Evolutionary conservation across 179 eudicot genomes (phyloP).

Genomic region (Beta lomatogona): DNA sequence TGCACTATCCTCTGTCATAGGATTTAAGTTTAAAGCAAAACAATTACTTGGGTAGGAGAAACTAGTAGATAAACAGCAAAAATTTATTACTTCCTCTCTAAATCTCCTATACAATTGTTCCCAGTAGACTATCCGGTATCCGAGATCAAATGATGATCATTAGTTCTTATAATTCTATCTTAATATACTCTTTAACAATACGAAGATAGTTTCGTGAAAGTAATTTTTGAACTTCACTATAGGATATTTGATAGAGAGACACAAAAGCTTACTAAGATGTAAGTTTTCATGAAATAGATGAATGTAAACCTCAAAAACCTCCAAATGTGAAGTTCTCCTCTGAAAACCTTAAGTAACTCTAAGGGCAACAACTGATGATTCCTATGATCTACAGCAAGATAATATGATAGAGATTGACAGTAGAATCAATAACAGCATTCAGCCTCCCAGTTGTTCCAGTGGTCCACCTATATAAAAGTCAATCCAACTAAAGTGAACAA

Average conservation of each 20-base stretch:
- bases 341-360: no score
- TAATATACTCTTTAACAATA: neutral
- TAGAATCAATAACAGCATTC: neutral
- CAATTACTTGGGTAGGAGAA: neutral
- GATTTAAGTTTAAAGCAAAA: neutral
- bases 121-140: neutral
- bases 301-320: neutral
- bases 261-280: neutral
- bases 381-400: neutral
- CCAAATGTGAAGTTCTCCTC: no score
- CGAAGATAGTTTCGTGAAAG: neutral
- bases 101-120: neutral
- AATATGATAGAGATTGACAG: no score
- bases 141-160: neutral
- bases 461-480: neutral
- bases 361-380: neutral
- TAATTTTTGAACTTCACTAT: no score
- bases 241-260: neutral
- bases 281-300: neutral
- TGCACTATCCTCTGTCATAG: constrained; percentile 1
- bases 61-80: no score
- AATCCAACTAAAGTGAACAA: neutral
- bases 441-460: neutral
- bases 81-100: neutral
- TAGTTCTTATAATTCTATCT: neutral